Percentiles rank a stretch among this genome's conserved stretches.
These are phyloP conservation scores for Sordaria brevicollis DNA, from an alignment of 495 filamentous ascomycete genomes.

Conservation along the genomic window DNA sequence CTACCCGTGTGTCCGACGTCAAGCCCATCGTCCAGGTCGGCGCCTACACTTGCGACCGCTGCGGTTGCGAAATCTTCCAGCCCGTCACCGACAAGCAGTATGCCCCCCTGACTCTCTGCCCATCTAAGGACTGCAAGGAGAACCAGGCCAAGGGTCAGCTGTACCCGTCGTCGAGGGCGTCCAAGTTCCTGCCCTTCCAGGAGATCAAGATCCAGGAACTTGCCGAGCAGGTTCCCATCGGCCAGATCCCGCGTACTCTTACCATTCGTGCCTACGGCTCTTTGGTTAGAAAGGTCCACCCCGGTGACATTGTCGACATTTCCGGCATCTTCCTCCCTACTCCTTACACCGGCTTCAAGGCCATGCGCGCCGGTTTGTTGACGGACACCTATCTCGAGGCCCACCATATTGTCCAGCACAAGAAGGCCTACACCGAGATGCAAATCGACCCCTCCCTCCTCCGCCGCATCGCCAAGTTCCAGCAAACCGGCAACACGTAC, in stretches of 20 bases:
- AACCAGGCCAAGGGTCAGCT: slow-evolving; percentile 92
- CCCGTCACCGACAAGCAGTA: slow-evolving; percentile 87
- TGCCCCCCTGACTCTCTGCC: slow-evolving; percentile 71
- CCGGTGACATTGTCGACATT: slow-evolving; percentile 87
- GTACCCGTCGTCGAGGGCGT: slow-evolving; percentile 84
- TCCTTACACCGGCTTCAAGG: slow-evolving; percentile 95
- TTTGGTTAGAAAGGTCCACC: slow-evolving; percentile 75
- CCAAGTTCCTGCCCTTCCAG: slow-evolving; percentile 95
- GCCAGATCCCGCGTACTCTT: slow-evolving; percentile 85
- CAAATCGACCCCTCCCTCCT: slow-evolving; percentile 61
- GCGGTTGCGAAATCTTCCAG: slow-evolving; percentile 95
- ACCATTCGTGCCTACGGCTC: slow-evolving; percentile 85
- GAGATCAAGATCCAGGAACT: slow-evolving; percentile 98
- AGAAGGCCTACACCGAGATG: slow-evolving; percentile 90
- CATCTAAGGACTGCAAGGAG: slow-evolving; percentile 74
- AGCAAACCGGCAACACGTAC: slow-evolving; percentile 79
- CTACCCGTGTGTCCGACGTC: slow-evolving; percentile 92
- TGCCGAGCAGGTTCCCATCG: slow-evolving; percentile 95
- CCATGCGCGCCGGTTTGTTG: slow-evolving; percentile 85
- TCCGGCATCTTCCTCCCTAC: slow-evolving; percentile 94
- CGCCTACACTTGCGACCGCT: slow-evolving; percentile 94
- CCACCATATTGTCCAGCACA: slow-evolving; percentile 87
- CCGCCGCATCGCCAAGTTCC: slow-evolving; percentile 70
- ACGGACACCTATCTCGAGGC: slow-evolving; percentile 97
- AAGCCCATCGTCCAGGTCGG: slow-evolving; percentile 96